These are phyloP conservation scores for Pythium brachiatum DNA, from an alignment of 352 stramenopile genomes.

Conservation along the genomic window DNA sequence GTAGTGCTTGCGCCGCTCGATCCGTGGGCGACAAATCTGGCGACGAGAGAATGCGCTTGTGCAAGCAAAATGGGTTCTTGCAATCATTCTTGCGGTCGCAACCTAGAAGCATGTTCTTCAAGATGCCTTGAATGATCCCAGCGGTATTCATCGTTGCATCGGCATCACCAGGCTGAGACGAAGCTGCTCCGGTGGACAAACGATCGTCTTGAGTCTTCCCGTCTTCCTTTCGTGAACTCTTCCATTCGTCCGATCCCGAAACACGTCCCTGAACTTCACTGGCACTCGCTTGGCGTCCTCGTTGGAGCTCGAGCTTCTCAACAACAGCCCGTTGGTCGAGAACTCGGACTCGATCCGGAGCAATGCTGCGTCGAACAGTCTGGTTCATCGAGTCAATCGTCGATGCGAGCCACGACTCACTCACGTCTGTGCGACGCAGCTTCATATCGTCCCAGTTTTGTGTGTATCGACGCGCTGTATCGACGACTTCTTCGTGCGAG, in stretches of 20 bases:
- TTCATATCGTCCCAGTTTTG: conserved; percentile 65
- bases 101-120: conserved; percentile 15
- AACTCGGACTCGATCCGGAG: conserved; percentile 31
- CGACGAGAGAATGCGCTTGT: neutral
- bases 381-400: conserved; percentile 60
- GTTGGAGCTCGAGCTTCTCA: conserved; percentile 52
- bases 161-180: neutral
- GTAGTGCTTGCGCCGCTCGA: conserved; percentile 43
- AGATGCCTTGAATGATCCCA: conserved; percentile 7
- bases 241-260: conserved; percentile 80
- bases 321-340: conserved; percentile 33
- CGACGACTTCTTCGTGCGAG: conserved; percentile 84
- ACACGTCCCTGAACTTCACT: conserved; percentile 66
- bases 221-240: conserved; percentile 64
- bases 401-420: conserved; percentile 55
- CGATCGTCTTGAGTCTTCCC: conserved; percentile 16
- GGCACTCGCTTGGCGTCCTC: conserved; percentile 31
- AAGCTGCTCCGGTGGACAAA: neutral
- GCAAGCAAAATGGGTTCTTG: conserved; percentile 45
- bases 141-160: neutral
- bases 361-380: conserved; percentile 27
- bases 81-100: conserved; percentile 21
- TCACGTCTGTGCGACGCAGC: conserved; percentile 56
- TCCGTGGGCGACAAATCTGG: conserved; percentile 38
- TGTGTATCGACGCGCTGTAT: conserved; percentile 86